phyloP scores from a whole-genome alignment of 1,139 yeast species.

The Hansenula sp. region DNA sequence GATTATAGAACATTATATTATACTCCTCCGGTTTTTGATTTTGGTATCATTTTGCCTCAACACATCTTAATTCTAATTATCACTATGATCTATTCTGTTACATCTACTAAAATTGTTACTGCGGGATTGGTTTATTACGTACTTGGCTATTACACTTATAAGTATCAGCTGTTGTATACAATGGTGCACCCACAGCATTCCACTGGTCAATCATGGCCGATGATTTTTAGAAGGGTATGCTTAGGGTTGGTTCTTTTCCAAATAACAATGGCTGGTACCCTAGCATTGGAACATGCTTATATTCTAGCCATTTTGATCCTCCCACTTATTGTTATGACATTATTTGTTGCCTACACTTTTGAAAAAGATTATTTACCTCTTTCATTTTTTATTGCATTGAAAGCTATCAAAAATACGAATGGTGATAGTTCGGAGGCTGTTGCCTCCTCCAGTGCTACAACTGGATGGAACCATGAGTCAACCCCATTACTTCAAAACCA shows the following conservation, averaged over 20 bases:
- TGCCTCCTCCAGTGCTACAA: background rate
- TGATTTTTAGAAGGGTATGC: constrained; percentile 55
- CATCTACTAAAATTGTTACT: constrained; percentile 62
- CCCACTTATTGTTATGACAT: constrained; percentile 50
- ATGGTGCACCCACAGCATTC: constrained; percentile 71
- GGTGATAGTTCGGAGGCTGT: constrained; percentile 5
- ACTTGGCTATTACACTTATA: constrained; percentile 60
- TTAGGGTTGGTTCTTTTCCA: constrained; percentile 58
- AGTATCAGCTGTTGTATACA: constrained; percentile 61
- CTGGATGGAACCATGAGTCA: background rate
- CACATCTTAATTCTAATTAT: constrained; percentile 60
- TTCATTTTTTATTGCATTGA: constrained; percentile 56
- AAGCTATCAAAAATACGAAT: constrained; percentile 38
- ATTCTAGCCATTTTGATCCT: constrained; percentile 46
- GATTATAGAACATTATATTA: constrained; percentile 47
- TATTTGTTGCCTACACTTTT: constrained; percentile 49
- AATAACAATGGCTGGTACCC: constrained; percentile 64
- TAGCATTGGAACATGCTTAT: constrained; percentile 61
- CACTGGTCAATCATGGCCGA: constrained; percentile 70
- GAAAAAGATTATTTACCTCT: constrained; percentile 59
- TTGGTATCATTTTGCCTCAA: constrained; percentile 64
- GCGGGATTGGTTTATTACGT: constrained; percentile 61
- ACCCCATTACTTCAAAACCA: background rate
- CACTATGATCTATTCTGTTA: constrained; percentile 57
- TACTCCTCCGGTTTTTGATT: constrained; percentile 62